A percentile compares a stretch with the other conserved stretches of the same genome.
Conservation (phyloP, 2,329 filamentous ascomycete genomes). For the Chrysoporthe deuterocubensis region DNA sequence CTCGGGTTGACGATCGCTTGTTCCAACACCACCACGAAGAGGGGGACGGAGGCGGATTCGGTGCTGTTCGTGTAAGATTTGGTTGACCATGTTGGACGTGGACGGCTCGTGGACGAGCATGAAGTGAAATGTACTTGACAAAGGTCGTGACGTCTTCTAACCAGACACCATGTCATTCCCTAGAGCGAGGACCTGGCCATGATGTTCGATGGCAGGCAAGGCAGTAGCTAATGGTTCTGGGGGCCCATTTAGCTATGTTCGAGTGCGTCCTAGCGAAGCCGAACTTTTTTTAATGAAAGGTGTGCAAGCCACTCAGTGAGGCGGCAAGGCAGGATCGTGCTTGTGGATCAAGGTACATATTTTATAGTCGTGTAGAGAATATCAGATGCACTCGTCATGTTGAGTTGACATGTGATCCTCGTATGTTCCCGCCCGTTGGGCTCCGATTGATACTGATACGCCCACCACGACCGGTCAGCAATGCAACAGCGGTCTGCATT, state of each 20-base stretch:
- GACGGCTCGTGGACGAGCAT: not conserved
- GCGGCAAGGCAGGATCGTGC: not conserved
- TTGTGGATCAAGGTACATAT: not conserved
- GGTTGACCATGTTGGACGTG: not conserved
- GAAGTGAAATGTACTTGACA: not conserved
- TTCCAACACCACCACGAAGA: constrained; percentile 14
- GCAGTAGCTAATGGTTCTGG: not conserved
- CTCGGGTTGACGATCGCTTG: constrained; percentile 24
- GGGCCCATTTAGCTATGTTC: not conserved
- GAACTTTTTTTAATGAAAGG: not conserved
- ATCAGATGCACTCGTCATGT: not conserved
- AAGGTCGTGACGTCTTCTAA: not conserved
- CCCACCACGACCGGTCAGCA: not conserved
- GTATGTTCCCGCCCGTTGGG: not conserved
- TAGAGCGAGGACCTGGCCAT: not conserved
- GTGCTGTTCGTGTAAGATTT: not conserved
- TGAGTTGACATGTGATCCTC: not conserved
- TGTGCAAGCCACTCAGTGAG: not conserved
- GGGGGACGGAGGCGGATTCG: not conserved
- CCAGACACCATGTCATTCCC: not conserved
- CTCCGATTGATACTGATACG: constrained; percentile 1
- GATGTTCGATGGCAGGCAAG: constrained; percentile 5
- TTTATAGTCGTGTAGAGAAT: constrained; percentile 2
- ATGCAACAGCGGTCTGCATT: not conserved
- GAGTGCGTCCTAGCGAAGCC: not conserved